Base-by-base conservation (phyloP, 2,329 filamentous ascomycete genomes). In the Colletotrichum trifolii region DNA sequence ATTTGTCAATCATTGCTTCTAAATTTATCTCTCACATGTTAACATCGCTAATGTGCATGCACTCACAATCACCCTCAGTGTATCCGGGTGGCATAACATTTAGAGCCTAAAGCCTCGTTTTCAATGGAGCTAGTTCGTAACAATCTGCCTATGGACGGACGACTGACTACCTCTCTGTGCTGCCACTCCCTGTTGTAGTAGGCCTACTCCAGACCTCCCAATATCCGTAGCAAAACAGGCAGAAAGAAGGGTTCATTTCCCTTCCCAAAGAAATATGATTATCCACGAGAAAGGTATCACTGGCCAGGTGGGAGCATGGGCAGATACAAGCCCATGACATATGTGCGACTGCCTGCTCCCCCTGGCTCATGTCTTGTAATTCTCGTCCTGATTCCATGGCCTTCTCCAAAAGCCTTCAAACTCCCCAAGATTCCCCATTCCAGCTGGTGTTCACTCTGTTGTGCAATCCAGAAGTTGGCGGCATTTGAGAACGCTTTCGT, bases 71-170 rank as follows among this genome's bases (percentile, higher is more conserved):
- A 15, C 42, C 10, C 11, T n/a, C 12, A 43, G 42, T 13, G 3
- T n/a, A 43, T 13, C 13, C 12, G 15, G 13, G 25, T 25, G 6
- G 13, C 42, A 15, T 12, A 50, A 45, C 13, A 42, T 54, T 35
- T 42, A 40, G 42, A 36, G 52, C 57, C 57, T 61, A 13, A n/a
- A 43, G 60, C 47, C 40, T 33, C 33, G 12, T 60, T 57, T 38
- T 49, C 36, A 63, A 45, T 55, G 46, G 56, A 59, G 57, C 55
- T 67, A 48, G 42, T 62, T 61, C 52, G n/a, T 66, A 67, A 66
- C 61, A 67, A 67, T 67, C 55, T 67, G 65, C 55, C 62, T 39
- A 67, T 50, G 61, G 56, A 67, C 52, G 61, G 56, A 67, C 52
- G 61, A 52, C 60, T 65, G 55, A 25, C 40, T 60, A 50, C 56